Percentiles rank a stretch among this genome's conserved stretches.
Conservation (phyloP, 176 grass and related monocot genomes). For the Rhipidocladum racemiflorum region DNA sequence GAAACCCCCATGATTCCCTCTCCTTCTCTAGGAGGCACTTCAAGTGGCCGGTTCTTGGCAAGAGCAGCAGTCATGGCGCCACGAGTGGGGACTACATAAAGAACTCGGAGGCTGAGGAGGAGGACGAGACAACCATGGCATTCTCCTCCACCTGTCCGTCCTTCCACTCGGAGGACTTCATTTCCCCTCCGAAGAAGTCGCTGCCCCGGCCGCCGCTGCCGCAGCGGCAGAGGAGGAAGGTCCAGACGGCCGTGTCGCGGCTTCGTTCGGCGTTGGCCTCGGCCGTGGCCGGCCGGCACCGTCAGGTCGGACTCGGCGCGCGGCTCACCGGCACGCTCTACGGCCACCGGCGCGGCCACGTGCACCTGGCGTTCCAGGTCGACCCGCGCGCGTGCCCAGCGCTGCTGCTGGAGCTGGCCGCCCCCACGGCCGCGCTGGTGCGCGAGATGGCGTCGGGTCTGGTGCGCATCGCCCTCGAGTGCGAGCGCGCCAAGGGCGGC, state of each 20-base stretch:
- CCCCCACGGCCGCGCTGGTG: constrained; percentile 67
- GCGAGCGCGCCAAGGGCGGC: constrained; percentile 50
- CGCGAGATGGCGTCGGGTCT: constrained; percentile 87
- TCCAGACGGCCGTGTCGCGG: constrained; percentile 45
- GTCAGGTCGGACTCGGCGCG: constrained; percentile 56
- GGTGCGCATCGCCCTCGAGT: constrained; percentile 81
- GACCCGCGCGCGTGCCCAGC: constrained; percentile 68
- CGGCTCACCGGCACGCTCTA: constrained; percentile 79
- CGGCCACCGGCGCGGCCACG: constrained; percentile 70
- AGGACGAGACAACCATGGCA: constrained; percentile 55
- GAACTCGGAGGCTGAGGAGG: constrained; percentile 49
- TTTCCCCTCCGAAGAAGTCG: constrained; percentile 26
- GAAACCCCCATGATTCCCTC: constrained; percentile 61
- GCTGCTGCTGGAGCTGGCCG: constrained; percentile 69
- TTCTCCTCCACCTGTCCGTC: constrained; percentile 62
- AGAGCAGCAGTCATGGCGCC: constrained; percentile 43
- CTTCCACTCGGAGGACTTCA: constrained; percentile 47
- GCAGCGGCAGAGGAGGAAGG: constrained; percentile 9
- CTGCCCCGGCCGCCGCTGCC: not conserved
- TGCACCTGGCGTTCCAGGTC: constrained; percentile 70
- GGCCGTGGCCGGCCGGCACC: constrained; percentile 52
- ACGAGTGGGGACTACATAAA: constrained; percentile 39
- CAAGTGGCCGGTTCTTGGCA: constrained; percentile 79
- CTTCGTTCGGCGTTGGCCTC: constrained; percentile 49
- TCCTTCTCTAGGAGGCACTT: constrained; percentile 94